Base-by-base conservation (phyloP, 129 eudicot genomes). In the Glebionis coronaria region DNA sequence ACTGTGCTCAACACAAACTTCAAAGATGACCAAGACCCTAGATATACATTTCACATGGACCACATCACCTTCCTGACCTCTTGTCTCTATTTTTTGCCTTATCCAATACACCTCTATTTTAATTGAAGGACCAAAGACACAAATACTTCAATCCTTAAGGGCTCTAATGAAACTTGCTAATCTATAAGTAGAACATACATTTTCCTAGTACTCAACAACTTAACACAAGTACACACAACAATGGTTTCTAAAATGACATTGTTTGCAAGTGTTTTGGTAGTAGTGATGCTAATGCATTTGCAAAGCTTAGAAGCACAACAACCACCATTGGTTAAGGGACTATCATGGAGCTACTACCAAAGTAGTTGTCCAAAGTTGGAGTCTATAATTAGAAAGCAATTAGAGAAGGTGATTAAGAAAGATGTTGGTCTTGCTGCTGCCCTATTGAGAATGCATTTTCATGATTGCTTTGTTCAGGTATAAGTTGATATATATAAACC, bases 381-480 rank as follows among this genome's bases (percentile, higher is more conserved):
- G 77, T 72, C 86, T 44, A 70, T 83, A 42, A 72, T 89, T 12
- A 86, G 81, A 35, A 80, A 77, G 14, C 84, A 83, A 52, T 81
- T 89, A 44, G 46, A 61, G 70, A 73, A 77, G 60, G 90, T 81
- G 47, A 78, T 89, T 79, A 57, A 76, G 61, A 69, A 77, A 9
- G 94, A 89, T 74, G 80, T 86, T 5, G 74, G 83, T 70, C 94
- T 79, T 67, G 90, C 94, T 78, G 94, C 94, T 38, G 88, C 90
- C 67, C 62, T 89, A 61, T 84, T 89, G 13, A 88, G 93, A 46
- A 73, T 89, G 65, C 90, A 85, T 61, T 89, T 89, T 71, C 96
- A 89, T 68, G 96, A 89, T 63, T 89, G 96, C 76, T 86, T 89
- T 69, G 93, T 86, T 50, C 88, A 85, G 93, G 96, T 89, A 71